phyloP scores from a whole-genome alignment of 2,329 filamentous ascomycete species.

The Thielaviopsis ethacetica region DNA sequence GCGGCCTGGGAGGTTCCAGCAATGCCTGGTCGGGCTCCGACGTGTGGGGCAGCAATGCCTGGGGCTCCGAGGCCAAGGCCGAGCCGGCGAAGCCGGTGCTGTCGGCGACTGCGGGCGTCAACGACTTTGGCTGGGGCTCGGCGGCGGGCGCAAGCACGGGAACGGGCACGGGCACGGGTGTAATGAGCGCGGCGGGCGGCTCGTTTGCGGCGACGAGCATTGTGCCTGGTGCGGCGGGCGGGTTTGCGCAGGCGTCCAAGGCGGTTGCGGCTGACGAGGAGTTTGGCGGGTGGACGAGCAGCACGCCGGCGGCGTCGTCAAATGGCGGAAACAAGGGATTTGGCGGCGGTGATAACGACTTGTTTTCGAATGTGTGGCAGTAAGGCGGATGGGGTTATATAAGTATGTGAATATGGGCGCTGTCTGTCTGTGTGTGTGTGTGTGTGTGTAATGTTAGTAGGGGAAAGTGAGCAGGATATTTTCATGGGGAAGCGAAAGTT shows the following conservation, averaged over 20 bases:
- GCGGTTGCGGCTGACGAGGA: slow-evolving; percentile 62
- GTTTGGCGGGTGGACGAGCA: slow-evolving; percentile 86
- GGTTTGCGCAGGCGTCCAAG: slow-evolving; percentile 47
- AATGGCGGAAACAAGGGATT: slow-evolving; percentile 30
- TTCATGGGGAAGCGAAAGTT: neutral
- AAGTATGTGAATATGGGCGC: neutral
- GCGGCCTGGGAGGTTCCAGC: slow-evolving; percentile 23
- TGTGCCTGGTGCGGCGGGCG: slow-evolving; percentile 45
- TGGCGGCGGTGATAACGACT: slow-evolving; percentile 53
- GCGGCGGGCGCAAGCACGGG: slow-evolving; percentile 12
- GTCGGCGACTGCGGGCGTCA: slow-evolving; percentile 28
- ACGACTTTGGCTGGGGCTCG: slow-evolving; percentile 47
- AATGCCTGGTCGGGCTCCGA: slow-evolving; percentile 39
- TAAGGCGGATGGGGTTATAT: slow-evolving; percentile 26
- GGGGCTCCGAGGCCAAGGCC: slow-evolving; percentile 38
- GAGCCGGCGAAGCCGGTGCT: slow-evolving; percentile 38
- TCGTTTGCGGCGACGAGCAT: slow-evolving; percentile 44
- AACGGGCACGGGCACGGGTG: slow-evolving; percentile 16
- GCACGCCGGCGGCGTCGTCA: slow-evolving; percentile 43
- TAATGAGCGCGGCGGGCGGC: slow-evolving; percentile 15
- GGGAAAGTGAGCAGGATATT: neutral
- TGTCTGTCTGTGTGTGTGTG: neutral
- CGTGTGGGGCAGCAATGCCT: slow-evolving; percentile 78
- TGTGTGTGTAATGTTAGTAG: neutral
- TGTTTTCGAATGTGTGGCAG: slow-evolving; percentile 95